Percentiles rank a stretch among this genome's conserved stretches.
phyloP scores from a whole-genome alignment of 2,329 filamentous ascomycete species.

The Cercospora sp. region DNA sequence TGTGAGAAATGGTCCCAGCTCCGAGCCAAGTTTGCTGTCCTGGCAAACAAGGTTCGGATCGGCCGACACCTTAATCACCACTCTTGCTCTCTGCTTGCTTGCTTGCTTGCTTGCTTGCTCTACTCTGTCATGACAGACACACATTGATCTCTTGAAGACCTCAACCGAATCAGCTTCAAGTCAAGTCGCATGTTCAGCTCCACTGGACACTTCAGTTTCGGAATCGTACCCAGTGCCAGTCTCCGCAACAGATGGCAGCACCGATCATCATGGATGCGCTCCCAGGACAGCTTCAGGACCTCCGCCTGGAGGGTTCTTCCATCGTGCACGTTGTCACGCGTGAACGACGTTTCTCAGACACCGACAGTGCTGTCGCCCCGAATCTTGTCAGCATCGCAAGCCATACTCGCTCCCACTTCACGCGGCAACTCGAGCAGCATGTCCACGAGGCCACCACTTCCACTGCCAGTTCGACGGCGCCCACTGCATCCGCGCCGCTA shows the following conservation, averaged over 20 bases:
- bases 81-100: too few species aligned
- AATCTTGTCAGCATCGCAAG: not conserved
- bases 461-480: not conserved
- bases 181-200: not conserved
- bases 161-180: not conserved
- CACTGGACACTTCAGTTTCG: not conserved
- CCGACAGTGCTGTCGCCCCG: not conserved
- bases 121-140: not conserved
- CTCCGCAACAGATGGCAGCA: not conserved
- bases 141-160: not conserved
- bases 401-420: not conserved
- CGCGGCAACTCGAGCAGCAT: not conserved
- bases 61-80: not conserved
- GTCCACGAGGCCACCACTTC: not conserved
- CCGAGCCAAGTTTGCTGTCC: not conserved
- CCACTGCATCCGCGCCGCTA: not conserved
- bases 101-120: too few species aligned
- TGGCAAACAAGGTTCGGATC: constrained; percentile 1
- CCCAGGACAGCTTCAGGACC: not conserved
- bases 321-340: constrained; percentile 10
- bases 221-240: not conserved
- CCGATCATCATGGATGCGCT: constrained; percentile 2
- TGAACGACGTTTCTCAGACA: constrained; percentile 21
- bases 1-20: not conserved
- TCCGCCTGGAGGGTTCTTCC: not conserved